Base-by-base conservation (phyloP, 202 grass and related monocot genomes). In the Hordeum pubiflorum region DNA sequence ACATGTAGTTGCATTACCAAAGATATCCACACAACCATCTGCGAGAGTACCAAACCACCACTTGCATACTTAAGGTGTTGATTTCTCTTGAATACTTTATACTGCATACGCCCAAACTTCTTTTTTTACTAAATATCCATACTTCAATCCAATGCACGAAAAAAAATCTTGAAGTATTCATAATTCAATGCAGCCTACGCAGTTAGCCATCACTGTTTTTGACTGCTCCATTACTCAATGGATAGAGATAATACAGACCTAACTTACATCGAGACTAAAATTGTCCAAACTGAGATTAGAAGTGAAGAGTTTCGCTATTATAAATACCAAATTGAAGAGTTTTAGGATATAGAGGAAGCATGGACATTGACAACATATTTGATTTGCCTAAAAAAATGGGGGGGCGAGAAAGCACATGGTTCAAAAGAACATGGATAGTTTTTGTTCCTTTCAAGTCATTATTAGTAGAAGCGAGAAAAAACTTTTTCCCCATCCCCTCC, bases 381-480 rank as follows among this genome's bases (percentile, higher is more conserved):
- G 15, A 52, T 13, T 52, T 3, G 37, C 43, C 34, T 29, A 31
- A 52, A 8, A 0, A 2, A 40, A 1, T 24, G n/a, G 2, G 11
- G 5, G 39, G 6, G 24, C 4, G 41, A 77, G 5, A n/a, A 32
- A 37, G 24, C 73, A 70, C 7, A 8, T 10, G 41, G 32, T 84
- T 94, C 76, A 97, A 92, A 86, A 94, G 89, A 70, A 97, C 58
- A 79, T 97, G 84, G 79, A 97, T 76, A n/a, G n/a, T n/a, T n/a
- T n/a, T n/a, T n/a, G n/a, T n/a, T n/a, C n/a, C n/a, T n/a, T n/a
- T n/a, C n/a, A n/a, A n/a, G n/a, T n/a, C n/a, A n/a, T n/a, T n/a
- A n/a, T n/a, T n/a, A n/a, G n/a, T n/a, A n/a, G n/a, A n/a, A n/a
- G n/a, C n/a, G n/a, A n/a, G n/a, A n/a, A n/a, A n/a, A n/a, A n/a